Evolutionary conservation across 106 monocot genomes (phyloP).

Genomic region (Allium cepa): DNA sequence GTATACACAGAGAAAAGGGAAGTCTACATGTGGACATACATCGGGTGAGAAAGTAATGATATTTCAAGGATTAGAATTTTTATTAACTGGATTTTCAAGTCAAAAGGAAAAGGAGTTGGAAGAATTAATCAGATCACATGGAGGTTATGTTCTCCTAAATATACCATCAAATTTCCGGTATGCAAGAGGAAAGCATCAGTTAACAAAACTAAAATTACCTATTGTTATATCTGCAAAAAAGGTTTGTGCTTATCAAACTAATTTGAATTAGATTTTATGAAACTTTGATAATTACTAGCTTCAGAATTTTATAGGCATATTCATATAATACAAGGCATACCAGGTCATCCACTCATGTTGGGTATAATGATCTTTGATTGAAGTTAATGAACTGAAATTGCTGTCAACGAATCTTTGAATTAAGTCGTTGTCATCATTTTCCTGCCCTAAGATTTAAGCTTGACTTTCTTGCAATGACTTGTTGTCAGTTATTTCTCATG

Average conservation of each 20-base stretch:
- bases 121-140: constrained; percentile 43
- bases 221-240: constrained; percentile 66
- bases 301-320: too few species aligned
- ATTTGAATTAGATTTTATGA: background rate
- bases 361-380: too few species aligned
- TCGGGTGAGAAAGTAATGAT: constrained; percentile 27
- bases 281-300: too few species aligned
- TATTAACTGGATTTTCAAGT: constrained; percentile 68
- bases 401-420: too few species aligned
- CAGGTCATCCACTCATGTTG: too few species aligned
- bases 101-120: constrained; percentile 54
- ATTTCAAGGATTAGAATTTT: constrained; percentile 70
- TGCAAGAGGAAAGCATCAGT: constrained; percentile 19
- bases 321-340: too few species aligned
- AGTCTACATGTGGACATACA: background rate
- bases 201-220: constrained; percentile 24
- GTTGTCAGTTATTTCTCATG: too few species aligned
- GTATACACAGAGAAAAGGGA: constrained; percentile 7
- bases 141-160: constrained; percentile 56
- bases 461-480: too few species aligned
- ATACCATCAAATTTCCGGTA: constrained; percentile 32
- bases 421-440: too few species aligned
- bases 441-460: too few species aligned
- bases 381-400: too few species aligned
- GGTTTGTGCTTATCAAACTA: constrained; percentile 22